These are phyloP conservation scores for Rhynchospora pubera DNA, from an alignment of 176 grass and related monocot genomes.

Conservation along the genomic window DNA sequence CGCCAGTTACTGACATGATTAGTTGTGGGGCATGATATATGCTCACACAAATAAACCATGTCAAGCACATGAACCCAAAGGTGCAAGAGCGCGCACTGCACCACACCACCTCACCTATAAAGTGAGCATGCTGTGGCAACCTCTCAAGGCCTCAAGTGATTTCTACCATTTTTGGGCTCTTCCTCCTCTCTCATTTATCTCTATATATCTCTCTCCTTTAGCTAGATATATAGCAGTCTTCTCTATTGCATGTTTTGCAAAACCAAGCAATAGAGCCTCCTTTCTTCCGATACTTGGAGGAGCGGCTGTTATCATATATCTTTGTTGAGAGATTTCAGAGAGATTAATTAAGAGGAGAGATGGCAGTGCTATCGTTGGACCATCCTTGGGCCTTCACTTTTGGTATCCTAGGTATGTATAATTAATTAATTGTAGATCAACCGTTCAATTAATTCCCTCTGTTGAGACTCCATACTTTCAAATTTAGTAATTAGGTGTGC, in stretches of 20 bases:
- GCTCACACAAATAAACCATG: conserved; percentile 17
- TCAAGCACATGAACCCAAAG: conserved; percentile 30
- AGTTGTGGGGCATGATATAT: conserved; percentile 22
- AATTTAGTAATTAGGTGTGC: background rate
- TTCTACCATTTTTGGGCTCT: background rate
- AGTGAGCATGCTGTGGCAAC: background rate
- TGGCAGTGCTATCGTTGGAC: conserved; percentile 64
- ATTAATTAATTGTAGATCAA: background rate
- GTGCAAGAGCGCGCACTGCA: conserved; percentile 5
- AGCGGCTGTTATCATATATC: background rate
- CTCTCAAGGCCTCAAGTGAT: conserved; percentile 12
- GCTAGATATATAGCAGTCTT: background rate
- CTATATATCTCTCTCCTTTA: background rate
- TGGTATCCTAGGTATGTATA: conserved; percentile 73
- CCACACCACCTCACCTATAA: conserved; percentile 20
- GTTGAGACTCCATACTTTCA: background rate
- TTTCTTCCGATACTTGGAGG: background rate
- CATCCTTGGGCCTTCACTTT: conserved; percentile 94
- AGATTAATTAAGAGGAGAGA: conserved; percentile 18
- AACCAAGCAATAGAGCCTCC: background rate
- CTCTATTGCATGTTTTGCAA: background rate
- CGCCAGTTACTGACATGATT: conserved; percentile 1
- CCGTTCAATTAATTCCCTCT: background rate
- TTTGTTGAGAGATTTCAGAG: background rate
- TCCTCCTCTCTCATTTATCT: background rate